Evolutionary conservation across 768 basidiomycete species (phyloP).

Genomic region (Nevesoporus exiguus): DNA sequence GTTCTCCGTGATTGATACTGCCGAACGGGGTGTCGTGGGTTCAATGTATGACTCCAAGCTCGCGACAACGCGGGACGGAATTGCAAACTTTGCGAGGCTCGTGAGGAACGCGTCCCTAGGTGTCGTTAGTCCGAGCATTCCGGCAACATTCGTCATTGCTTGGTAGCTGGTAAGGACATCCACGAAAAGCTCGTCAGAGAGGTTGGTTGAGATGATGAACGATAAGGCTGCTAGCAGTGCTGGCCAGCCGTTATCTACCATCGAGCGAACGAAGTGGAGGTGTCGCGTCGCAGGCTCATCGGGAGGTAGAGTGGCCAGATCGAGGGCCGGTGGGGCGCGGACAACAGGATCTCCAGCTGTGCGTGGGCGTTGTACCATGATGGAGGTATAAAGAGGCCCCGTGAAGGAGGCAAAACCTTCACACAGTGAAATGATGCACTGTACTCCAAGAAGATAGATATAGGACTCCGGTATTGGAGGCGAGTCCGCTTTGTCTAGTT

Average conservation of each 20-base stretch:
- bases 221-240: slow-evolving; percentile 87
- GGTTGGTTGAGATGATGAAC: slow-evolving; percentile 84
- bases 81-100: slow-evolving; percentile 84
- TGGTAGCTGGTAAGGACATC: slow-evolving; percentile 82
- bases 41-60: slow-evolving; percentile 64
- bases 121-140: slow-evolving; percentile 81
- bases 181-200: slow-evolving; percentile 89
- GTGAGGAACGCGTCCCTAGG: slow-evolving; percentile 93
- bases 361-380: slow-evolving; percentile 64
- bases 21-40: slow-evolving; percentile 57
- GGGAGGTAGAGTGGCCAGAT: slow-evolving; percentile 51
- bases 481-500: slow-evolving; percentile 95
- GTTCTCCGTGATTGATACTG: slow-evolving; percentile 59
- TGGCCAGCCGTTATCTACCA: slow-evolving; percentile 90
- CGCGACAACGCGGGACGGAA: slow-evolving; percentile 87
- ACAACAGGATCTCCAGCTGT: slow-evolving; percentile 60
- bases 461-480: slow-evolving; percentile 93
- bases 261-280: slow-evolving; percentile 64
- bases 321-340: slow-evolving; percentile 71
- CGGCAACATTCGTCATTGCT: slow-evolving; percentile 82
- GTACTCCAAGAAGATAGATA: slow-evolving; percentile 86
- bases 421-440: slow-evolving; percentile 81
- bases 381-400: slow-evolving; percentile 68
- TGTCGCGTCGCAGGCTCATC: slow-evolving; percentile 54
- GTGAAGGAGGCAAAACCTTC: slow-evolving; percentile 79